Base-by-base conservation (phyloP, 768 basidiomycete genomes). In the Suillus lakei region DNA sequence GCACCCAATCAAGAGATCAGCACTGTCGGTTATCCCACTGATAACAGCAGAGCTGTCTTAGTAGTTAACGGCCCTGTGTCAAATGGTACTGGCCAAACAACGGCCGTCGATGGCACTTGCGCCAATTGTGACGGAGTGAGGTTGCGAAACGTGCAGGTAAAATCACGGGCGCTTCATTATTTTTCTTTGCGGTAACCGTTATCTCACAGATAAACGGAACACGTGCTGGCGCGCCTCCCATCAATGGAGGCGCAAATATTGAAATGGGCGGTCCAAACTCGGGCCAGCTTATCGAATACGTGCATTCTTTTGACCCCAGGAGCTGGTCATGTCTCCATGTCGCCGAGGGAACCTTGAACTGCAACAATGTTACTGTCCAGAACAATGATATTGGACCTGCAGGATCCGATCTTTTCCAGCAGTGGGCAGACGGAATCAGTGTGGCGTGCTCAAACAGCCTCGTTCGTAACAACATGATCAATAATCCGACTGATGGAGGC, bases 381-480 rank as follows among this genome's bases (percentile, higher is more conserved):
- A 89, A 93, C 77, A 95, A 95, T 69, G 91, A 94, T 67, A 88
- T 95, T 50, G 94, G 91, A 4, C 92, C 92, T 3, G 89, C 90
- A 66, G 92, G 92, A 10, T 80, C 81, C 5, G 88, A 90, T 64
- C 66, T 69, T 5, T 91, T 85, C 70, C 85, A 88, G 67, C 78
- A 92, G 73, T 94, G 92, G 92, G 91, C 92, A 1, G 92, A 93
- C 71, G 92, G 92, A 6, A 89, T 94, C 70, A 92, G 90, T 68
- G 74, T 93, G 61, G 86, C 86, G 67, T 94, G 92, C 73, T 78
- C 76, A 66, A 86, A 88, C 72, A 82, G 84, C 66, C 66, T 86
- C 43, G 80, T 93, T 38, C 84, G 82, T 67, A 87, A 90, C 67
- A 94, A 93, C 75, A 82, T 87, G 80, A 78, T 94, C 54, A 82